phyloP scores from a whole-genome alignment of 257 asterid genomes.

The Paulownia fortunei region DNA sequence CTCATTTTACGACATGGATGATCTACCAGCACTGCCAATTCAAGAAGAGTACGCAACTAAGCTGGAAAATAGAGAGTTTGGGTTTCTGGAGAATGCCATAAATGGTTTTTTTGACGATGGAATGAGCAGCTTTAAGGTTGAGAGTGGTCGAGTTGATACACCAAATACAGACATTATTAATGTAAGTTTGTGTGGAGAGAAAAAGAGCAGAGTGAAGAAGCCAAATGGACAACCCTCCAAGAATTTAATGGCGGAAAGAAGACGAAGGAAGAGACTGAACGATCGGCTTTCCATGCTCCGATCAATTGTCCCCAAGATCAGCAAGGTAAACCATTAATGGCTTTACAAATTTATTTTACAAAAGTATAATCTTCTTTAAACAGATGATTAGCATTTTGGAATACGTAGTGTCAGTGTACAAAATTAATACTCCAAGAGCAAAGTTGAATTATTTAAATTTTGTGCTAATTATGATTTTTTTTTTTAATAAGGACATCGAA shows the following conservation, averaged over 20 bases:
- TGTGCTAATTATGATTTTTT: not conserved
- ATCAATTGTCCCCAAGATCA: constrained; percentile 88
- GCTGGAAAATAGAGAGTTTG: constrained; percentile 27
- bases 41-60: constrained; percentile 36
- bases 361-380: too few relatives aligned
- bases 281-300: constrained; percentile 96
- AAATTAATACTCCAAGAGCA: too few relatives aligned
- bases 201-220: constrained; percentile 55
- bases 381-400: too few relatives aligned
- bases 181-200: constrained; percentile 36
- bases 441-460: not conserved
- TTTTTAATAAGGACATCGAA: too few relatives aligned
- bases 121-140: constrained; percentile 21
- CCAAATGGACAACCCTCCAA: constrained; percentile 78
- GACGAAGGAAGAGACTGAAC: constrained; percentile 80
- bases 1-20: constrained; percentile 36
- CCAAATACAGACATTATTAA: not conserved
- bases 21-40: constrained; percentile 35
- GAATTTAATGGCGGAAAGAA: constrained; percentile 91
- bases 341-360: too few relatives aligned
- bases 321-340: constrained; percentile 57
- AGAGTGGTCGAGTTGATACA: constrained; percentile 12
- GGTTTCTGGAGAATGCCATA: constrained; percentile 7
- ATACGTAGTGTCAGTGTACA: too few relatives aligned
- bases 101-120: constrained; percentile 16